phyloP scores from a whole-genome alignment of 805 yeast genomes.

The Kazachstania viticola region DNA sequence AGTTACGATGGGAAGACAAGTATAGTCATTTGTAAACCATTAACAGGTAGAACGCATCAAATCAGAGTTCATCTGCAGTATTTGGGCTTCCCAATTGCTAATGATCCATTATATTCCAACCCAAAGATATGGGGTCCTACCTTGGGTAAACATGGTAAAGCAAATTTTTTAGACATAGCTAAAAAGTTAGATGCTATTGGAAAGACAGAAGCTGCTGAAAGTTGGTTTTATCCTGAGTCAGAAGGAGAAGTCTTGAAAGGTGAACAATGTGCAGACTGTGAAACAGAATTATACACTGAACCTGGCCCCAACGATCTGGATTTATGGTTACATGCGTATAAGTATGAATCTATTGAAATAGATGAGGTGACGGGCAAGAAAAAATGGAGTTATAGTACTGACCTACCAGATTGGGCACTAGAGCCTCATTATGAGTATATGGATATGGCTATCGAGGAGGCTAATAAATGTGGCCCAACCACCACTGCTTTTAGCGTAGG shows the following conservation, averaged over 20 bases:
- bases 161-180: slow-evolving; percentile 38
- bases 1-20: slow-evolving; percentile 50
- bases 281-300: slow-evolving; percentile 62
- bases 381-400: slow-evolving; percentile 66
- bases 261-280: slow-evolving; percentile 54
- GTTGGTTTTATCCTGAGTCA: slow-evolving; percentile 49
- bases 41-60: slow-evolving; percentile 92
- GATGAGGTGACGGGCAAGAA: slow-evolving; percentile 18
- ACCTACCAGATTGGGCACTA: slow-evolving; percentile 74
- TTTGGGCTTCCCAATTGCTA: slow-evolving; percentile 82
- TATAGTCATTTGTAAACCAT: slow-evolving; percentile 76
- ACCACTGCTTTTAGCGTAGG: slow-evolving; percentile 88
- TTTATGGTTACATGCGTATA: slow-evolving; percentile 84
- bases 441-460: slow-evolving; percentile 60
- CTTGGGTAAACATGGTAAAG: slow-evolving; percentile 52
- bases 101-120: slow-evolving; percentile 85
- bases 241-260: slow-evolving; percentile 59
- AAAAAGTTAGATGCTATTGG: slow-evolving; percentile 52
- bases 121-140: slow-evolving; percentile 66
- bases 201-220: slow-evolving; percentile 51
- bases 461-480: slow-evolving; percentile 69
- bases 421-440: slow-evolving; percentile 47
- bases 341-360: slow-evolving; percentile 46
- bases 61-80: slow-evolving; percentile 86
- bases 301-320: slow-evolving; percentile 84